phyloP scores from a whole-genome alignment of 352 stramenopile species.

The Globisporangium canariense region DNA sequence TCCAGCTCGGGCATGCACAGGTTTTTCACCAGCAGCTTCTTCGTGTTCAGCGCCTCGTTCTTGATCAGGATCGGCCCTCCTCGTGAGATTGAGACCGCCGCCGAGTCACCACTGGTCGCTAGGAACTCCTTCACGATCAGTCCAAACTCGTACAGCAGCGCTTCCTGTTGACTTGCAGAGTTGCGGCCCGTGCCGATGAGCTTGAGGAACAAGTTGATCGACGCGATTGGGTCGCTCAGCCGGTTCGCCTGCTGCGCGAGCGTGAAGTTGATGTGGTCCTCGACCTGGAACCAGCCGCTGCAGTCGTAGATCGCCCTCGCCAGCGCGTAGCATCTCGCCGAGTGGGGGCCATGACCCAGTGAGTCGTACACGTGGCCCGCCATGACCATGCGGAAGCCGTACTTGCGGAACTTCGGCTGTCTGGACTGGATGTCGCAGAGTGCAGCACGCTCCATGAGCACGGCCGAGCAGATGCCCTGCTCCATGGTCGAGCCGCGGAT shows the following conservation, averaged over 20 bases:
- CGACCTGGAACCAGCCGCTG: slow-evolving; percentile 81
- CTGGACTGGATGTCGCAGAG: slow-evolving; percentile 73
- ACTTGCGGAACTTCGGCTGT: slow-evolving; percentile 82
- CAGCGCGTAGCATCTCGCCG: slow-evolving; percentile 77
- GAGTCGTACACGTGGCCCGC: slow-evolving; percentile 82
- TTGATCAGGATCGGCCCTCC: slow-evolving; percentile 30
- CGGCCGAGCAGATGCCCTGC: slow-evolving; percentile 78
- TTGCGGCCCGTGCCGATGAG: slow-evolving; percentile 81
- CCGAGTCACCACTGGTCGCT: slow-evolving; percentile 24
- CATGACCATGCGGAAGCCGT: slow-evolving; percentile 89
- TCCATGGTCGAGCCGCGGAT: slow-evolving; percentile 85
- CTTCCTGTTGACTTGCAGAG: slow-evolving; percentile 78
- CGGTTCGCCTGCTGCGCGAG: slow-evolving; percentile 79
- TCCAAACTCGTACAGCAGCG: slow-evolving; percentile 80
- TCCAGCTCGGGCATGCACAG: slow-evolving; percentile 82
- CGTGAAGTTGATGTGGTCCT: slow-evolving; percentile 89
- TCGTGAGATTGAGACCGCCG: slow-evolving; percentile 27
- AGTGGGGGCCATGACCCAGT: slow-evolving; percentile 65
- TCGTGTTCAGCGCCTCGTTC: slow-evolving; percentile 15
- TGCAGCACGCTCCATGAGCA: slow-evolving; percentile 76
- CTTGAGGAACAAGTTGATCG: slow-evolving; percentile 84
- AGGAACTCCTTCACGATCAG: slow-evolving; percentile 82
- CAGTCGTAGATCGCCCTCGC: slow-evolving; percentile 77
- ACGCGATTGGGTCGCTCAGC: slow-evolving; percentile 70
- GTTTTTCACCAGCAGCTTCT: slow-evolving; percentile 67